Evolutionary conservation across 2,329 filamentous ascomycete genomes (phyloP).

Genomic region (Elsinoe batatas): DNA sequence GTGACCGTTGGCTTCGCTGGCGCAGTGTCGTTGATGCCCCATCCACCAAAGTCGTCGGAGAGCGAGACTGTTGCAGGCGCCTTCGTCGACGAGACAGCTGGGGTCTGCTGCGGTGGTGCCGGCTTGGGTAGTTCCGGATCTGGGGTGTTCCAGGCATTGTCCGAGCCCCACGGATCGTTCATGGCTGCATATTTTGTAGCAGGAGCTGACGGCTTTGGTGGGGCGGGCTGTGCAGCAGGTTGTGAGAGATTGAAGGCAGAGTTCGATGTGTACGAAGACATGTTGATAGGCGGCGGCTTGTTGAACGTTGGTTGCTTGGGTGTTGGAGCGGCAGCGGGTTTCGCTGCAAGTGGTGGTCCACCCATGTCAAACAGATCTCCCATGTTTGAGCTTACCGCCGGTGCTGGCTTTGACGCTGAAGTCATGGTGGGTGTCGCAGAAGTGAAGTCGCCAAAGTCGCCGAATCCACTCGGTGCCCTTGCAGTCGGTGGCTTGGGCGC

Average conservation of each 20-base stretch:
- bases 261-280: constrained; percentile 34
- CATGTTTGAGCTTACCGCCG: constrained; percentile 41
- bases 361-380: constrained; percentile 76
- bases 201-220: constrained; percentile 25
- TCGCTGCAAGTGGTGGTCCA: constrained; percentile 27
- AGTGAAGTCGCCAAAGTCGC: constrained; percentile 46
- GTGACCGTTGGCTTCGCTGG: constrained; percentile 54
- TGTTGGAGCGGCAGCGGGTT: constrained; percentile 31
- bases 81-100: constrained; percentile 30
- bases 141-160: constrained; percentile 70
- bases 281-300: constrained; percentile 27
- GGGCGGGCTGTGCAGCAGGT: constrained; percentile 31
- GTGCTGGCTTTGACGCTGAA: constrained; percentile 34
- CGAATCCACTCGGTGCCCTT: constrained; percentile 44
- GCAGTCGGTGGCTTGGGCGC: constrained; percentile 34
- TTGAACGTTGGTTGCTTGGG: constrained; percentile 24
- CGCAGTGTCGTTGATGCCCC: constrained; percentile 47
- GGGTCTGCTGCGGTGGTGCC: constrained; percentile 25
- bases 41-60: constrained; percentile 53
- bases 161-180: constrained; percentile 69
- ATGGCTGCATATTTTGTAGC: constrained; percentile 34
- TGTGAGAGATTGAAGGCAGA: constrained; percentile 77
- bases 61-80: constrained; percentile 34
- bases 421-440: constrained; percentile 49
- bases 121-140: constrained; percentile 39